Percentiles rank a stretch among this genome's conserved stretches.
phyloP scores from a whole-genome alignment of 2,329 filamentous ascomycete species.

The Neoarthrinium moseri region DNA sequence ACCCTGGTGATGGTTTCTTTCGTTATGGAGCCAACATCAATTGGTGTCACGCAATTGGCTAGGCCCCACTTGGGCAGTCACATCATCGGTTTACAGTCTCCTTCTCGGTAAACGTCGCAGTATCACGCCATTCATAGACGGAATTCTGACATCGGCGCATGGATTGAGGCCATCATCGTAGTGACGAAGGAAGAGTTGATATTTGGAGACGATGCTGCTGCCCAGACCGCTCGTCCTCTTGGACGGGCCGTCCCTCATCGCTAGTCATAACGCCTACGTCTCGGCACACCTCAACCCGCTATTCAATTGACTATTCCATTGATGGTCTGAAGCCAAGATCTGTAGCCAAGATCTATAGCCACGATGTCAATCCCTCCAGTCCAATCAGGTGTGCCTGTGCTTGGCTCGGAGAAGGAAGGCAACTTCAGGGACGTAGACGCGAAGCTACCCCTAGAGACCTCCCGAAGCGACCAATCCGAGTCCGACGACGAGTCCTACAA shows the following conservation, averaged over 20 bases:
- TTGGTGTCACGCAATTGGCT: constrained; percentile 2
- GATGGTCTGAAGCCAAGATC: no score
- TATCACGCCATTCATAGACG: constrained; percentile 5
- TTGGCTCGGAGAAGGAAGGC: constrained; percentile 1
- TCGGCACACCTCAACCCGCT: no score
- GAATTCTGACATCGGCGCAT: constrained; percentile 1
- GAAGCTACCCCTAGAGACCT: not conserved
- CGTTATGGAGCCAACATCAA: no score
- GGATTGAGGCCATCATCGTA: no score
- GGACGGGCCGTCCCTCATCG: no score
- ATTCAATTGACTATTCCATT: no score
- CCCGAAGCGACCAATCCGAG: not conserved
- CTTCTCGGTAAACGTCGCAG: not conserved
- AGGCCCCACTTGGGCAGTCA: not conserved
- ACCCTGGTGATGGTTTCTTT: no score
- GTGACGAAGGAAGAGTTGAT: no score
- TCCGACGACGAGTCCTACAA: constrained; percentile 6
- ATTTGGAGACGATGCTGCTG: no score
- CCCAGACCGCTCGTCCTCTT: no score
- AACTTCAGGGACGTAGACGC: not conserved
- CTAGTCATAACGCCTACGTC: no score
- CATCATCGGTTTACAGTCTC: not conserved
- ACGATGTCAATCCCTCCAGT: constrained; percentile 4
- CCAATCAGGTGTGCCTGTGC: constrained; percentile 4
- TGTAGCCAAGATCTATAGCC: no score